Percentiles rank a stretch among this genome's conserved stretches.
Conservation (phyloP, 306 rosid genomes). For the Neltuma alba region DNA sequence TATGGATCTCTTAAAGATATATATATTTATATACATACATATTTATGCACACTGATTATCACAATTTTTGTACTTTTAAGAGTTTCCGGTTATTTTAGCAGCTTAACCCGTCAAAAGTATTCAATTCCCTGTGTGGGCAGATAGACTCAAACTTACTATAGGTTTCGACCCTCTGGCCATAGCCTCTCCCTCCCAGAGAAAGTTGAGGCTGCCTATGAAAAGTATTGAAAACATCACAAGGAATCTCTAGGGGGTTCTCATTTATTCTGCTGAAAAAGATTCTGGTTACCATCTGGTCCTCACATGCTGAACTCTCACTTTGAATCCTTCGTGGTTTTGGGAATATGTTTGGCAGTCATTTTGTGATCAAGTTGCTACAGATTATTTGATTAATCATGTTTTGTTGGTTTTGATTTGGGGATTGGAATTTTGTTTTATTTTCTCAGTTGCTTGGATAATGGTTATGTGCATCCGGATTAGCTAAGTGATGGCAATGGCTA, state of each 20-base stretch:
- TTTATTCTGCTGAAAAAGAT: not conserved
- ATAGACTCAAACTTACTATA: not conserved
- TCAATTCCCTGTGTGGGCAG: not conserved
- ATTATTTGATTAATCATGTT: not conserved
- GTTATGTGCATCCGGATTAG: too few relatives aligned
- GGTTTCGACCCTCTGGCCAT: too few relatives aligned
- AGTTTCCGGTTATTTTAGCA: not conserved
- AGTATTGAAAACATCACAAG: not conserved
- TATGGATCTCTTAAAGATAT: not conserved
- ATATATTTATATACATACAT: not conserved
- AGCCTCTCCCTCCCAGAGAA: too few relatives aligned
- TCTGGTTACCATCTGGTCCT: not conserved
- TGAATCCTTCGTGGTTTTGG: not conserved
- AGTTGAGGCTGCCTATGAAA: too few relatives aligned
- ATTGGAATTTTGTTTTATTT: too few relatives aligned
- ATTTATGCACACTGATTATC: not conserved
- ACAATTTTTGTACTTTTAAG: constrained; percentile 18
- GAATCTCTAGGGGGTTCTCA: not conserved
- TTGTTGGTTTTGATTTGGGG: too few relatives aligned
- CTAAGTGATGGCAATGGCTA: too few relatives aligned
- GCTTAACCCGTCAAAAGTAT: not conserved
- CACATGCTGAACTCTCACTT: not conserved
- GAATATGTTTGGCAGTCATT: not conserved
- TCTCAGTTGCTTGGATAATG: too few relatives aligned
- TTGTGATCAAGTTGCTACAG: not conserved